phyloP scores from a whole-genome alignment of 2,329 filamentous ascomycete species.

The Aureobasidium uvarum region DNA sequence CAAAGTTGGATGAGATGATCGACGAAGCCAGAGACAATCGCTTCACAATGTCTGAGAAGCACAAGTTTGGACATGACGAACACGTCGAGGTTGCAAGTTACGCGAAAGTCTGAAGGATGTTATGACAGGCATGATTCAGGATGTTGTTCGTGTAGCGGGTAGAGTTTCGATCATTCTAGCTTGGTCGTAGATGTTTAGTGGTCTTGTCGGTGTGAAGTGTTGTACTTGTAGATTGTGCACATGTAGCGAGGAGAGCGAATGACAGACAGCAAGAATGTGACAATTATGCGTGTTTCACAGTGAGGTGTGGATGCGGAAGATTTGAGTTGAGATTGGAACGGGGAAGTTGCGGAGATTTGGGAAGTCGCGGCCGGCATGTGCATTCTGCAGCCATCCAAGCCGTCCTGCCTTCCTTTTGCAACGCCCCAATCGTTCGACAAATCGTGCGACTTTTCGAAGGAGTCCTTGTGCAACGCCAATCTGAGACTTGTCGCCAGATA shows the following conservation, averaged over 20 bases:
- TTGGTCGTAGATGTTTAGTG: not conserved
- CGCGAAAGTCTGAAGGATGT: constrained; percentile 29
- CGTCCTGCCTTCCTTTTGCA: not conserved
- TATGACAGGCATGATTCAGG: not conserved
- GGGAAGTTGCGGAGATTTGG: constrained; percentile 20
- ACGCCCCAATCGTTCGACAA: constrained; percentile 20
- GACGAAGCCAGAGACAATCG: constrained; percentile 30
- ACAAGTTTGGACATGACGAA: not conserved
- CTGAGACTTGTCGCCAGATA: not conserved
- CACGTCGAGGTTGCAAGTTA: constrained; percentile 12
- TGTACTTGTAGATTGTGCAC: not conserved
- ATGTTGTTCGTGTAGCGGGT: not conserved
- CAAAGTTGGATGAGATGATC: constrained; percentile 35
- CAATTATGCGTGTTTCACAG: constrained; percentile 2
- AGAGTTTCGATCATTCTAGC: not conserved
- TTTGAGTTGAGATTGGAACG: constrained; percentile 23
- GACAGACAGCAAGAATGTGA: not conserved
- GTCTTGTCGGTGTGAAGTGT: not conserved
- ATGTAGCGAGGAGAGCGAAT: not conserved
- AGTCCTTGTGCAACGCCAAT: not conserved
- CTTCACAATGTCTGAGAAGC: constrained; percentile 29
- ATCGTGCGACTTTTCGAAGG: constrained; percentile 11
- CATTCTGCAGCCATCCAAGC: not conserved
- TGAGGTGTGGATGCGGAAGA: not conserved
- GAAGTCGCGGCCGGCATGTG: constrained; percentile 3